These are phyloP conservation scores for Rhynchosporium agropyri DNA, from an alignment of 2,329 filamentous ascomycete genomes.

Conservation along the genomic window DNA sequence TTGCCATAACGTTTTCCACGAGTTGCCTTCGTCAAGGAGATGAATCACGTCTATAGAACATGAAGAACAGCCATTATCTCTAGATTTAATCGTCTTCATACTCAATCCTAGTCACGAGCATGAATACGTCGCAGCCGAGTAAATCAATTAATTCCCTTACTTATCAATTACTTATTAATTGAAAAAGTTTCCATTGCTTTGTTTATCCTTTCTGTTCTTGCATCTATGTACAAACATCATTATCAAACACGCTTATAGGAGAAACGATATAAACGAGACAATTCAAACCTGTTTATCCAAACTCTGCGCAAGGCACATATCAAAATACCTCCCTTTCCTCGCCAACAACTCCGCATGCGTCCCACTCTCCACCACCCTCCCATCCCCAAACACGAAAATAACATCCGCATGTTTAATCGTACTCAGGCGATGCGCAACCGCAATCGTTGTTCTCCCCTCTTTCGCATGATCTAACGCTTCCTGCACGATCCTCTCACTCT, in stretches of 20 bases:
- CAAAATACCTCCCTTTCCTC: slow-evolving; percentile 38
- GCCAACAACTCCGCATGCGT: slow-evolving; percentile 73
- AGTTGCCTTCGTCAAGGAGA: no score
- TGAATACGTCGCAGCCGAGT: no score
- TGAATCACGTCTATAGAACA: no score
- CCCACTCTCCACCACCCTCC: slow-evolving; percentile 79
- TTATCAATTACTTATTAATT: no score
- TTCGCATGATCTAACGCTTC: slow-evolving; percentile 57
- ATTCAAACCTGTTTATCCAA: slow-evolving; percentile 21
- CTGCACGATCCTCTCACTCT: slow-evolving; percentile 77
- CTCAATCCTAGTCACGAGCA: no score
- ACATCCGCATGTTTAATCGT: slow-evolving; percentile 73
- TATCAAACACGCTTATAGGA: neutral
- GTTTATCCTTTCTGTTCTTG: slow-evolving; percentile 28
- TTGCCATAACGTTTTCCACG: no score
- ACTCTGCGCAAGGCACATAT: slow-evolving; percentile 20
- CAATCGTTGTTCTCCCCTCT: slow-evolving; percentile 67
- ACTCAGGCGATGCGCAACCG: slow-evolving; percentile 74
- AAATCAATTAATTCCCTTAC: no score
- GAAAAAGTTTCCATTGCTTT: no score
- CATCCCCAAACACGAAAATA: slow-evolving; percentile 73
- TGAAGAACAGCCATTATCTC: no score
- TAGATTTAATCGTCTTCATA: no score
- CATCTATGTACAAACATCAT: neutral
- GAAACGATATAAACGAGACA: neutral